Evolutionary conservation across 129 eudicot genomes (phyloP).

Genomic region (Flaveria bidentis): DNA sequence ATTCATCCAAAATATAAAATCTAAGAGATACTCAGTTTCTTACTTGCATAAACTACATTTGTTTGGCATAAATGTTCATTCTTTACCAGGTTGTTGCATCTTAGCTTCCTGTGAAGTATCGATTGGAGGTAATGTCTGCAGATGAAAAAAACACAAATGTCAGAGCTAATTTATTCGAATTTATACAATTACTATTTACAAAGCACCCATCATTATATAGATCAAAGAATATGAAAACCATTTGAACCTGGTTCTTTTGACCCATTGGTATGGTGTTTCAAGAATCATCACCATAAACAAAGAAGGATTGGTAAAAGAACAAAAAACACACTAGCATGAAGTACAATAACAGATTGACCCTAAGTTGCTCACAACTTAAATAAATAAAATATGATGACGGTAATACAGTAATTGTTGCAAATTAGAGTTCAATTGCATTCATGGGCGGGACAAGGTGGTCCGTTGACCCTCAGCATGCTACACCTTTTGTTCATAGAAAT

Average conservation of each 20-base stretch:
- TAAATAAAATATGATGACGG: neutral
- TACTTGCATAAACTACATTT: neutral
- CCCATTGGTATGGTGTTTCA: neutral
- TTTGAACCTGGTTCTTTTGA: constrained; percentile 20
- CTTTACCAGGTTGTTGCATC: constrained; percentile 33
- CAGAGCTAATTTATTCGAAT: neutral
- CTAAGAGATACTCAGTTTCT: constrained; percentile 16
- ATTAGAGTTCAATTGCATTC: too few relatives aligned
- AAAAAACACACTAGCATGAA: neutral
- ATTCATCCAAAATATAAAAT: constrained; percentile 1
- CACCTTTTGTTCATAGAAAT: neutral
- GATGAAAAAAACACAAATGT: constrained; percentile 8
- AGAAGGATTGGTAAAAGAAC: neutral
- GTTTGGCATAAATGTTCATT: constrained; percentile 22
- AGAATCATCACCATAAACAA: neutral
- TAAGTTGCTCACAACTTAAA: neutral
- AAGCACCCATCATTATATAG: neutral
- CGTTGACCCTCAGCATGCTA: neutral
- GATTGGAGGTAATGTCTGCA: constrained; percentile 43
- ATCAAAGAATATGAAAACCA: neutral
- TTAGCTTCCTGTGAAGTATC: constrained; percentile 30
- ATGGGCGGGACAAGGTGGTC: neutral
- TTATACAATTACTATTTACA: constrained; percentile 4
- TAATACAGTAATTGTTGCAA: neutral
- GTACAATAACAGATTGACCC: neutral